Base-by-base conservation (phyloP, 2,329 filamentous ascomycete species). In the Talaromyces rugulosus region DNA sequence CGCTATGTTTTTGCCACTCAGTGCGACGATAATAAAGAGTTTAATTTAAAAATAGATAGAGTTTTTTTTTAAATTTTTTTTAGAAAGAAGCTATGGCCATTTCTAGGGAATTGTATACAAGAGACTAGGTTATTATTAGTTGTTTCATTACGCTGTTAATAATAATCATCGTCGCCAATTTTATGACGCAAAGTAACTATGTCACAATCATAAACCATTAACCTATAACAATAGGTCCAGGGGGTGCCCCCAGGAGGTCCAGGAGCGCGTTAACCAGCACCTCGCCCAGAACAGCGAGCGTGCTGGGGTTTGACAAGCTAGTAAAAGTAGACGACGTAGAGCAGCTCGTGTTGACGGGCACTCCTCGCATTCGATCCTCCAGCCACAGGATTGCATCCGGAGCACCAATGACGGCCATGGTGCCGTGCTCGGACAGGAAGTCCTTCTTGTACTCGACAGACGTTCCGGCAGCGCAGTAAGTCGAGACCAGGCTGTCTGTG, bases 401-500 rank as follows among this genome's bases (percentile, higher is more conserved):
- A 2, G 69, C 68, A 1, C 77, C 76, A 47, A 74, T 73, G 4
- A 69, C 66, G 4, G 66, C 65, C 64, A 78, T 72, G n/a, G 72
- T 67, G 1, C 66, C 62, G 66, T 83, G 81, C 0, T 74, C 74
- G 0, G 81, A 80, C 7, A 77, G 67, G 1, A 70, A 73, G 62
- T 83, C 82, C 4, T 80, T 72, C 56, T 79, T 72, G 61, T 81
- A 83, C 2, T 73, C 68, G 7, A 84, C 76, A 3, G 74, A 74
- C 0, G 73, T 78, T 2, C 78, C 78, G 4, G 66, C 70, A 0
- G 59, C 64, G 60, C 81, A 83, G 14, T 69, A 66, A 16, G 44
- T 9, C 0, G 72, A 59, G 0, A 82, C 74, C 18, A 83, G 65
- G 0, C 63, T 70, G 59, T 84, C 81, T 2, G 78, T 82, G 33